phyloP scores from a whole-genome alignment of 2,329 filamentous ascomycete species.

The Aspergillus novofumigatus region DNA sequence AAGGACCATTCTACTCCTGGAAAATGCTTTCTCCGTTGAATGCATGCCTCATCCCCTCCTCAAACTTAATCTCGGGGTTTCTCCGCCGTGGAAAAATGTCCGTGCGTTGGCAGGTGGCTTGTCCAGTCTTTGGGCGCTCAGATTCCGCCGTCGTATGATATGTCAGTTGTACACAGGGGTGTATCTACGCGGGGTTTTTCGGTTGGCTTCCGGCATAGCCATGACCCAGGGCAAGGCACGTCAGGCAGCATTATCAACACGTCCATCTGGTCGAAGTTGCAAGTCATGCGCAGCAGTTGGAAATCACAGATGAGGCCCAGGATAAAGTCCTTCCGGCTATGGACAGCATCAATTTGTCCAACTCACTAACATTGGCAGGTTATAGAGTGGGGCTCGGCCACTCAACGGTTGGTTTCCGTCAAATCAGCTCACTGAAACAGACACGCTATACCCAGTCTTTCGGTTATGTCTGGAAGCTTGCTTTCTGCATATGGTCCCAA shows the following conservation, averaged over 20 bases:
- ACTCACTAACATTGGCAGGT: no score
- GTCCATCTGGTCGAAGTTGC: background rate
- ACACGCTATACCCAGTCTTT: background rate
- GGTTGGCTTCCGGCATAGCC: background rate
- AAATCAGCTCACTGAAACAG: background rate
- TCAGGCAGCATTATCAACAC: background rate
- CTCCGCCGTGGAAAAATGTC: background rate
- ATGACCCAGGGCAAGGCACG: background rate
- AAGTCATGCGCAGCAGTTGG: no score
- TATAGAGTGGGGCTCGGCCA: background rate
- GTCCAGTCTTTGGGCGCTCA: background rate
- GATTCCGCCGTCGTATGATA: background rate
- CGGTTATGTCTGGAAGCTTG: background rate
- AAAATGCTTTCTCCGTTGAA: background rate
- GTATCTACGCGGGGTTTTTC: background rate
- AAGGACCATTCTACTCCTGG: background rate
- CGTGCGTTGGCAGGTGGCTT: background rate
- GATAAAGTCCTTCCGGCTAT: no score
- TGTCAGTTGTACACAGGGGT: background rate
- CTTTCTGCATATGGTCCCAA: background rate
- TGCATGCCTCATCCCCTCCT: background rate
- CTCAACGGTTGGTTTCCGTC: background rate
- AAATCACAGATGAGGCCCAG: no score
- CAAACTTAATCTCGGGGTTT: background rate
- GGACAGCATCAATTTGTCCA: no score